Percentiles rank a stretch among this genome's conserved stretches.
phyloP scores from a whole-genome alignment of 1,284 basidiomycete genomes.

The Marasmius sp. region DNA sequence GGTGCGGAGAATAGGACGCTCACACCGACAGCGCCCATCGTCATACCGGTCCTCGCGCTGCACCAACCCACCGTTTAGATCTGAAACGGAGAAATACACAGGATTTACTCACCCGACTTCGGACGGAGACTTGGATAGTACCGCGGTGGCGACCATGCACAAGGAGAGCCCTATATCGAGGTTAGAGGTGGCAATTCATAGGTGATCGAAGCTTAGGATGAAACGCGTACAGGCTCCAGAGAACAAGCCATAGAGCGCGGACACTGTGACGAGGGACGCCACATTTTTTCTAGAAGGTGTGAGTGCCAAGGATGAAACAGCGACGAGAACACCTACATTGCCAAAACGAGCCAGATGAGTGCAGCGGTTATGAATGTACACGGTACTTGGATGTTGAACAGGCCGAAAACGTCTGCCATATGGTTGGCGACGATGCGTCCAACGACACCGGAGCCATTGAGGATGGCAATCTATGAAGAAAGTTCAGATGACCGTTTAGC shows the following conservation, averaged over 20 bases:
- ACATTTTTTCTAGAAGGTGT: constrained; percentile 17
- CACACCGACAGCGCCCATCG: constrained; percentile 18
- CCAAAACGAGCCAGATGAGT: constrained; percentile 24
- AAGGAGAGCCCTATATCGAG: constrained; percentile 21
- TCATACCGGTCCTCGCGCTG: constrained; percentile 21
- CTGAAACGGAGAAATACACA: background rate
- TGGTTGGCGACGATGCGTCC: constrained; percentile 22
- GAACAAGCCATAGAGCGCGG: constrained; percentile 22
- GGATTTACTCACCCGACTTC: constrained; percentile 23
- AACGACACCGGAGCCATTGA: constrained; percentile 22
- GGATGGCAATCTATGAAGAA: constrained; percentile 20
- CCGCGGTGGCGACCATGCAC: constrained; percentile 17
- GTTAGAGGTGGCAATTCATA: background rate
- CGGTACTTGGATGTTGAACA: constrained; percentile 20
- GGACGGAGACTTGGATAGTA: constrained; percentile 19
- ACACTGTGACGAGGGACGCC: constrained; percentile 19
- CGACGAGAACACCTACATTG: constrained; percentile 17
- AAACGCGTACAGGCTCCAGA: constrained; percentile 24
- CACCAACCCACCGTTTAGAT: too few species aligned
- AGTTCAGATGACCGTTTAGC: background rate
- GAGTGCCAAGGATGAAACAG: background rate
- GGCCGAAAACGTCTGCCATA: constrained; percentile 23
- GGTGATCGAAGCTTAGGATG: too few species aligned
- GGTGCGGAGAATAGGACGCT: constrained; percentile 20
- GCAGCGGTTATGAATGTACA: constrained; percentile 17